Evolutionary conservation across 495 filamentous ascomycete species (phyloP).

Genomic region (Amorphotheca resinae): DNA sequence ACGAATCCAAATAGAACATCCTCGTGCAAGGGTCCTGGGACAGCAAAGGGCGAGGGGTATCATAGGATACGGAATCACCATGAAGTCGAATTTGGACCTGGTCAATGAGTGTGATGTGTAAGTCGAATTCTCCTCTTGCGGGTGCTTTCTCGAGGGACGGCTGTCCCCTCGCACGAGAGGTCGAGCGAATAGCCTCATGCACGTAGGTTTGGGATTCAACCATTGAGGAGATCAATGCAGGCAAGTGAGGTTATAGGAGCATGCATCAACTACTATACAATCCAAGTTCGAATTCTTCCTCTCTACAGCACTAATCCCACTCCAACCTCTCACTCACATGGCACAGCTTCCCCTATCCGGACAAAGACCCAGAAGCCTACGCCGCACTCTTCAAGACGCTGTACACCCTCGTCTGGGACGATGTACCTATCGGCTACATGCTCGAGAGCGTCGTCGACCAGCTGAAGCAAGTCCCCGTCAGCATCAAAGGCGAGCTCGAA

Average conservation of each 20-base stretch:
- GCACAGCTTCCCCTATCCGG: constrained; percentile 55
- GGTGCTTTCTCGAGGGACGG: background rate
- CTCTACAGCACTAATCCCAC: background rate
- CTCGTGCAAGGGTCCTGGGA: too few species aligned
- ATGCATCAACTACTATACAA: too few species aligned
- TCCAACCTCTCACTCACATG: background rate
- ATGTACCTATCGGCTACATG: constrained; percentile 54
- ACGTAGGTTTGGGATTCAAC: too few species aligned
- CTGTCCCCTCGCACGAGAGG: too few species aligned
- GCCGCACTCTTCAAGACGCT: constrained; percentile 35
- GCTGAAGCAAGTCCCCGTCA: constrained; percentile 32
- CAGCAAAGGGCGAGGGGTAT: too few species aligned
- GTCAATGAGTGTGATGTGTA: constrained; percentile 53
- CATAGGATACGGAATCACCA: constrained; percentile 22
- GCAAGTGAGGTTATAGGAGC: too few species aligned
- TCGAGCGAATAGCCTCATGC: too few species aligned
- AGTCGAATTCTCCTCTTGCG: constrained; percentile 17
- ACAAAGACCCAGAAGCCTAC: constrained; percentile 40
- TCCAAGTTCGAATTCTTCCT: background rate
- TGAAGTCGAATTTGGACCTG: constrained; percentile 42
- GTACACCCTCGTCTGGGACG: constrained; percentile 33
- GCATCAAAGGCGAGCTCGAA: constrained; percentile 39
- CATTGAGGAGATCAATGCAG: too few species aligned
- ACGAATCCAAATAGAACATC: too few species aligned
- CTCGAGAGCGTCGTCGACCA: constrained; percentile 41